phyloP scores from a whole-genome alignment of 2,329 filamentous ascomycete genomes.

The Fusarium tjaetaba region DNA sequence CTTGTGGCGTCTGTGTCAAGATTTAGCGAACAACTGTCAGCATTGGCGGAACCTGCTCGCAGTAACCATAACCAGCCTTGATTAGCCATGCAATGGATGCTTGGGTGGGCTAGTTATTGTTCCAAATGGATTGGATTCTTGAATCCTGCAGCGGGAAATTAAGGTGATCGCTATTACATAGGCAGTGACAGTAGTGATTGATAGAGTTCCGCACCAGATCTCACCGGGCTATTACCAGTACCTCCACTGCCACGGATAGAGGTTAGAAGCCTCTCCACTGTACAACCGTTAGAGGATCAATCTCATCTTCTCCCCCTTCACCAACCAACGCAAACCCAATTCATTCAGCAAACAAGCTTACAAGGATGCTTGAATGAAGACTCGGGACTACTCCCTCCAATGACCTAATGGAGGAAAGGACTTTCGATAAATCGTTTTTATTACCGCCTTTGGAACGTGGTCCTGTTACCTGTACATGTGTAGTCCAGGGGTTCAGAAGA shows the following conservation, averaged over 20 bases:
- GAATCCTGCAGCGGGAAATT: not conserved
- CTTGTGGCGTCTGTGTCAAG: constrained; percentile 21
- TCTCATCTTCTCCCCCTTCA: not conserved
- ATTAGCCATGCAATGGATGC: not conserved
- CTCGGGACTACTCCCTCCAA: not conserved
- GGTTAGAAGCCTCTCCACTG: not conserved
- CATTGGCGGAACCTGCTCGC: constrained; percentile 27
- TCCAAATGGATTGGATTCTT: not conserved
- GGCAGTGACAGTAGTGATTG: not conserved
- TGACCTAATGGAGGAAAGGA: not conserved
- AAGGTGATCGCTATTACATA: constrained; percentile 1
- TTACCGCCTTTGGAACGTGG: constrained; percentile 8
- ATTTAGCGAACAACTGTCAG: constrained; percentile 38
- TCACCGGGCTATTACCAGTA: not conserved
- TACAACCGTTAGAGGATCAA: constrained; percentile 12
- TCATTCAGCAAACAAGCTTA: not conserved
- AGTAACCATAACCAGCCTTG: not conserved
- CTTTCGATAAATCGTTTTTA: not conserved
- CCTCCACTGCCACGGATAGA: not conserved
- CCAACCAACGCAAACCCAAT: constrained; percentile 20
- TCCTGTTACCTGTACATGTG: not conserved
- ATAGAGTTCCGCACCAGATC: not conserved
- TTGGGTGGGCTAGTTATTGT: not conserved
- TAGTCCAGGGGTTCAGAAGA: constrained; percentile 12
- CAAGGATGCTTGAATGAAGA: not conserved